Conservation (phyloP, 1,284 basidiomycete genomes). For the Irpex lacteus region DNA sequence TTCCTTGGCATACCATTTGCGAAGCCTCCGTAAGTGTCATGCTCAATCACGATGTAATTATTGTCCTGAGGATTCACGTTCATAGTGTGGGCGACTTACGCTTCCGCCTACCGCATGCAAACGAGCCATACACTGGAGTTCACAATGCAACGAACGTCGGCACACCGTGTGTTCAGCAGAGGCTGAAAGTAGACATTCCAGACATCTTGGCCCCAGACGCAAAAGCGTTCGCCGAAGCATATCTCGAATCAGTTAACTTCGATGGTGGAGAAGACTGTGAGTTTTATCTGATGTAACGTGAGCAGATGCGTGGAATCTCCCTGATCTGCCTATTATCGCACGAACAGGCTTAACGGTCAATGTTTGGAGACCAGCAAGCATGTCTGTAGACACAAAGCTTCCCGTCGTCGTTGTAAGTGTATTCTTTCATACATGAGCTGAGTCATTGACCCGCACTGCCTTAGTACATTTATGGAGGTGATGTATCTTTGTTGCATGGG, state of each 20-base stretch:
- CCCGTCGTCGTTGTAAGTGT: slow-evolving; percentile 4
- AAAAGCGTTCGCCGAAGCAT: neutral
- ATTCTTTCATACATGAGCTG: too few relatives aligned
- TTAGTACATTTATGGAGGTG: slow-evolving; percentile 57
- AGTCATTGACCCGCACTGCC: neutral
- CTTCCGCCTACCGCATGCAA: slow-evolving; percentile 44
- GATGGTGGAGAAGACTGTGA: slow-evolving; percentile 6
- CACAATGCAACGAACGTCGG: slow-evolving; percentile 42
- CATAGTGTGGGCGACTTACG: slow-evolving; percentile 24
- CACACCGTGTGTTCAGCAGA: slow-evolving; percentile 48
- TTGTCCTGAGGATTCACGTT: too few relatives aligned
- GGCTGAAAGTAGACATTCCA: slow-evolving; percentile 5
- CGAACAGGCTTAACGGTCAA: slow-evolving; percentile 1
- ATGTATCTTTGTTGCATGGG: slow-evolving; percentile 3
- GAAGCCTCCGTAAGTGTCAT: slow-evolving; percentile 21
- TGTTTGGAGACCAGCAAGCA: slow-evolving; percentile 8
- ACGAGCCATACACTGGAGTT: slow-evolving; percentile 36
- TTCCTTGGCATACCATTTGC: slow-evolving; percentile 26
- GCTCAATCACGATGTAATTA: neutral
- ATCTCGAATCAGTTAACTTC: too few relatives aligned
- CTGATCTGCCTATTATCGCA: too few relatives aligned
- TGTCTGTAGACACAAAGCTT: slow-evolving; percentile 1
- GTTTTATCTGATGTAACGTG: neutral
- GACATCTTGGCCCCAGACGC: neutral
- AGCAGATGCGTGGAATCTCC: too few relatives aligned